Conservation (phyloP, 306 rosid species). For the Ormosia semicastrata region DNA sequence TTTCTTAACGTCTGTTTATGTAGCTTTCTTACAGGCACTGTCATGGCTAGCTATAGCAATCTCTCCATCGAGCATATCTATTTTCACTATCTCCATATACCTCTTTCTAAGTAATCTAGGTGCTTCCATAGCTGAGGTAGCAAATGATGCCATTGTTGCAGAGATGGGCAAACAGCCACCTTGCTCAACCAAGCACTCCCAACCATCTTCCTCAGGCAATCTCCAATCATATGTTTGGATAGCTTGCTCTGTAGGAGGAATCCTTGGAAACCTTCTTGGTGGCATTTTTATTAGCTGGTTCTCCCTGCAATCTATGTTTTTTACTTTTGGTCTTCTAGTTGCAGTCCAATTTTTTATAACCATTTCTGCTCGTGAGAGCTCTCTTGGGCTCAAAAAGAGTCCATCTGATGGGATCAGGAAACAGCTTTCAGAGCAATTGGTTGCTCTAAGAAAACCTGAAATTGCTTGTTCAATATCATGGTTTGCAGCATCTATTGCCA, state of each 20-base stretch:
- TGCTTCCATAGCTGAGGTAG: constrained; percentile 90
- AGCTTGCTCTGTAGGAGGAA: constrained; percentile 82
- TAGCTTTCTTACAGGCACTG: constrained; percentile 86
- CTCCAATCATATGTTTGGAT: constrained; percentile 93
- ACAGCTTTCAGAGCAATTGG: constrained; percentile 57
- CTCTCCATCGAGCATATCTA: constrained; percentile 62
- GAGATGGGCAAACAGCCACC: constrained; percentile 65
- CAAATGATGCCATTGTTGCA: constrained; percentile 92
- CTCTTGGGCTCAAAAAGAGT: constrained; percentile 61
- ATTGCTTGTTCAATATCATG: constrained; percentile 66
- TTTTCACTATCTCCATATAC: constrained; percentile 54
- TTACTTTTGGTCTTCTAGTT: constrained; percentile 57
- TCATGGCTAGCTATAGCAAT: constrained; percentile 86
- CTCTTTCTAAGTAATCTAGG: constrained; percentile 95
- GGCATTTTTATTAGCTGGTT: constrained; percentile 60
- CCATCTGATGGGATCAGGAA: constrained; percentile 56
- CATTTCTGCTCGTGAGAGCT: constrained; percentile 52
- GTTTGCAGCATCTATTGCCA: constrained; percentile 83
- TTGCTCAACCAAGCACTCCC: constrained; percentile 42
- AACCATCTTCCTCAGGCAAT: constrained; percentile 56
- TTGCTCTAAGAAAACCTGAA: constrained; percentile 64
- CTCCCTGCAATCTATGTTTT: constrained; percentile 60
- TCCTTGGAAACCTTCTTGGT: constrained; percentile 77
- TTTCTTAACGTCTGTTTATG: constrained; percentile 32
- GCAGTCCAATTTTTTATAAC: constrained; percentile 67